Base-by-base conservation (phyloP, 2,329 filamentous ascomycete genomes). In the Xylariaceae sp. region DNA sequence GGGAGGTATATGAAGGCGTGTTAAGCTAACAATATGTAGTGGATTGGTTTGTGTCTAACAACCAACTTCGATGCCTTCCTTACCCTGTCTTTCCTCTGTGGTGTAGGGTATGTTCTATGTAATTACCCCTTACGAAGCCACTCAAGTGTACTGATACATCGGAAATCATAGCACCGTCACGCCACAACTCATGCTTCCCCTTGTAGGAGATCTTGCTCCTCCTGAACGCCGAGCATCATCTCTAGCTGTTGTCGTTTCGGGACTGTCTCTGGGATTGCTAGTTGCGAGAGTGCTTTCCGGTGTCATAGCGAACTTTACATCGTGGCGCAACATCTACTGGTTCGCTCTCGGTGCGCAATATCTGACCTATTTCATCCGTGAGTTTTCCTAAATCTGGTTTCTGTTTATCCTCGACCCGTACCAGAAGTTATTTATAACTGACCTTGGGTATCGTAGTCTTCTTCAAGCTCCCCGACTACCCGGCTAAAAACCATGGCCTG, bases 381-480 rank as follows among this genome's bases (percentile, higher is more conserved):
- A 57, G 61, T 59, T n/a, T 6, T n/a, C 35, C 13, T 1, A 35
- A 17, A 10, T 18, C 13, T 18, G 9, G 13, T 50, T n/a, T 10
- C 13, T 30, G 23, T 9, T 34, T 15, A 45, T 37, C 3, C 17
- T 49, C 47, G 5, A n/a, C n/a, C n/a, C n/a, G n/a, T n/a, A n/a
- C n/a, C n/a, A n/a, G n/a, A n/a, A n/a, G n/a, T n/a, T n/a, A n/a
- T n/a, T n/a, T n/a, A 35, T 8, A 34, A 37, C 59, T 59, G 15
- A 61, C 18, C 6, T 37, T 10, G 8, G 4, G 9, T 8, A 17
- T 50, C 34, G 5, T 15, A 63, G 61, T 89, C 9, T 89, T 81
- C 76, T 71, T 83, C 51, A 88, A 85, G 71, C 88, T 89, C 80
- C 87, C 87, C 0, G 85, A 88, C 69, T 89, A 89, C 67, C 87